Evolutionary conservation across 768 basidiomycete genomes (phyloP).

Genomic region (Kwoniella pini): DNA sequence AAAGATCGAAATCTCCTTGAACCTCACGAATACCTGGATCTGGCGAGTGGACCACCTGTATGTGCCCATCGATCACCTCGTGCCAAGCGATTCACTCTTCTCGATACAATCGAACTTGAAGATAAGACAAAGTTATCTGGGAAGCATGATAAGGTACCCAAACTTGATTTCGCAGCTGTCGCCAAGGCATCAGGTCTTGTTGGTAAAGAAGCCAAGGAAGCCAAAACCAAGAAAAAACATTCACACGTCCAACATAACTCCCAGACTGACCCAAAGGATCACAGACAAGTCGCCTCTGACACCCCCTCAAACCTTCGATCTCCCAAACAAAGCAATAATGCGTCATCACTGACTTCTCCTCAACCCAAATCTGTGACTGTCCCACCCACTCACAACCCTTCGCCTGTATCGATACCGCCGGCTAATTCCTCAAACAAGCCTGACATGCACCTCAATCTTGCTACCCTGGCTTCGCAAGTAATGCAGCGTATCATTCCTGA

Average conservation of each 20-base stretch:
- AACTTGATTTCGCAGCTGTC: slow-evolving; percentile 47
- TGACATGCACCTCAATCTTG: slow-evolving; percentile 15
- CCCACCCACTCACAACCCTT: slow-evolving; percentile 10
- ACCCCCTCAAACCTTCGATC: neutral
- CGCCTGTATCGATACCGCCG: slow-evolving; percentile 2
- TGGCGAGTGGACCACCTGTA: slow-evolving; percentile 49
- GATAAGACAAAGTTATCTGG: slow-evolving; percentile 48
- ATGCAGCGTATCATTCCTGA: slow-evolving; percentile 20
- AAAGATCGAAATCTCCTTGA: slow-evolving; percentile 48
- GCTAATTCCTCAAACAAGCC: neutral
- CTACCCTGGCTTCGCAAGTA: slow-evolving; percentile 11
- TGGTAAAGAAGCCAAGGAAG: slow-evolving; percentile 27
- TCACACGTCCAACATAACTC: slow-evolving; percentile 8
- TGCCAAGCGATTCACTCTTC: slow-evolving; percentile 35
- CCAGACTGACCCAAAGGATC: neutral
- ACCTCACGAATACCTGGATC: slow-evolving; percentile 50
- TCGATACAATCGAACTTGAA: slow-evolving; percentile 47
- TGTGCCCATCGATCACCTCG: slow-evolving; percentile 44
- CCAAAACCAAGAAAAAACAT: slow-evolving; percentile 26
- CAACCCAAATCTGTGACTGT: neutral
- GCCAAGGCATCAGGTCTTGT: slow-evolving; percentile 40
- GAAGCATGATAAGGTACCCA: slow-evolving; percentile 41
- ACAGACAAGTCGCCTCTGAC: neutral
- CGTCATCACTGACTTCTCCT: neutral
- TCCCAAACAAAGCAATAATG: neutral